phyloP scores from a whole-genome alignment of 2,329 filamentous ascomycete species.

The Fusarium sp. region DNA sequence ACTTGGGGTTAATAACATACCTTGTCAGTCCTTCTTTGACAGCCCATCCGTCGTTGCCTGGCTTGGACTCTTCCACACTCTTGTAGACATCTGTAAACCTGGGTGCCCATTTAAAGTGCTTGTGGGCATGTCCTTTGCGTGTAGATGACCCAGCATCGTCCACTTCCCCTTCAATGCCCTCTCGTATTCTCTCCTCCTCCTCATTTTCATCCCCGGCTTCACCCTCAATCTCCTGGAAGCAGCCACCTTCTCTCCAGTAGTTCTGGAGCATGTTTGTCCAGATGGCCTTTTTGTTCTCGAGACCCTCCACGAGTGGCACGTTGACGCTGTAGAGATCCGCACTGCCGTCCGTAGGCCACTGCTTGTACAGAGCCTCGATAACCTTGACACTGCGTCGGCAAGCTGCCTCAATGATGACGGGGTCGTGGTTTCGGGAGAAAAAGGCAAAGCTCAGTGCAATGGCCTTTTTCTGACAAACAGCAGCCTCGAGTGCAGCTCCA shows the following conservation, averaged over 20 bases:
- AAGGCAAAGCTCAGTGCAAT: conserved; percentile 94
- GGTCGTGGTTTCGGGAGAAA: conserved; percentile 86
- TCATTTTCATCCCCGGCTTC: conserved; percentile 72
- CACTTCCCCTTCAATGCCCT: conserved; percentile 67
- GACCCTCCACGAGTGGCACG: conserved; percentile 83
- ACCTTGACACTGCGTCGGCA: conserved; percentile 80
- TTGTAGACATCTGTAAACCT: conserved; percentile 88
- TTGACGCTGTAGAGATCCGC: conserved; percentile 94
- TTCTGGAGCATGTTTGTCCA: conserved; percentile 92
- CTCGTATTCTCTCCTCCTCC: conserved; percentile 80
- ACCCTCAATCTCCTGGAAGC: conserved; percentile 84
- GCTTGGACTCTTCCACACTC: conserved; percentile 82
- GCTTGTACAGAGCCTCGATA: conserved; percentile 80
- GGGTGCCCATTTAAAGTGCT: conserved; percentile 95
- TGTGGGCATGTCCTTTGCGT: conserved; percentile 72
- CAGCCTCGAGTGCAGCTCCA: conserved; percentile 82
- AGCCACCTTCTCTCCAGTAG: conserved; percentile 85
- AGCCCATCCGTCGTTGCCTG: conserved; percentile 93
- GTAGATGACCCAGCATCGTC: conserved; percentile 48
- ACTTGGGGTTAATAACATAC: conserved; percentile 58
- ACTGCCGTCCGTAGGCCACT: conserved; percentile 75
- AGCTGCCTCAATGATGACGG: conserved; percentile 81
- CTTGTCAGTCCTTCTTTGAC: conserved; percentile 90
- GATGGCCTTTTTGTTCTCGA: conserved; percentile 78
- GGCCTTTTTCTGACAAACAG: conserved; percentile 74